Evolutionary conservation across 768 basidiomycete genomes (phyloP).

Genomic region (Mycena rebaudengoi): DNA sequence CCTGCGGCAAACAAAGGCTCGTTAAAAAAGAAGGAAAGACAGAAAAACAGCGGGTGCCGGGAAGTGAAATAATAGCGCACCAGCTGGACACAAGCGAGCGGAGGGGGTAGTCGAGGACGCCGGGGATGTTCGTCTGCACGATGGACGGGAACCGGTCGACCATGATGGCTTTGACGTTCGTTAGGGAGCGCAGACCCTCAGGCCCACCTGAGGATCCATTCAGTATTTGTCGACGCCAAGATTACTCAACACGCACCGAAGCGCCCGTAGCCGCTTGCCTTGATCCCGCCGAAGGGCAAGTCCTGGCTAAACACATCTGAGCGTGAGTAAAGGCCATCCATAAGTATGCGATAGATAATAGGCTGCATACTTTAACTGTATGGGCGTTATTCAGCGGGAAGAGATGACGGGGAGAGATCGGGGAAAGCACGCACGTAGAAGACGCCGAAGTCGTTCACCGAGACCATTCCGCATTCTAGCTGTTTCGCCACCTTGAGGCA

Average conservation of each 20-base stretch:
- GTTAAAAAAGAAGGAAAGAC: background rate
- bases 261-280: constrained; percentile 91
- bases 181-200: constrained; percentile 90
- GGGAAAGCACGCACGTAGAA: constrained; percentile 70
- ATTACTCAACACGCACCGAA: constrained; percentile 65
- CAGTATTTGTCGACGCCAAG: constrained; percentile 19
- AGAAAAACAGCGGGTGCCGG: constrained; percentile 10
- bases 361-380: constrained; percentile 70
- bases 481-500: constrained; percentile 83
- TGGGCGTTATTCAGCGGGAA: constrained; percentile 19
- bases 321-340: constrained; percentile 10
- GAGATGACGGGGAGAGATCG: constrained; percentile 1
- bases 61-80: too few relatives aligned
- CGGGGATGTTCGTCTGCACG: constrained; percentile 87
- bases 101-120: constrained; percentile 86
- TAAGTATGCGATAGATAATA: background rate
- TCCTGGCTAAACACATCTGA: constrained; percentile 75
- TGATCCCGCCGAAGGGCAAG: constrained; percentile 94
- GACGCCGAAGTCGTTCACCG: constrained; percentile 93
- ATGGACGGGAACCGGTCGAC: constrained; percentile 86
- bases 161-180: constrained; percentile 88
- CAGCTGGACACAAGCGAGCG: constrained; percentile 78
- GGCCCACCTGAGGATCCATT: constrained; percentile 71
- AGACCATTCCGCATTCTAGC: constrained; percentile 96
- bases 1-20: constrained; percentile 45